A percentile compares a stretch with the other conserved stretches of the same genome.
These are phyloP conservation scores for Thermomucor indicae-seudaticae DNA, from an alignment of 371 early-diverging fungal species.

Conservation along the genomic window DNA sequence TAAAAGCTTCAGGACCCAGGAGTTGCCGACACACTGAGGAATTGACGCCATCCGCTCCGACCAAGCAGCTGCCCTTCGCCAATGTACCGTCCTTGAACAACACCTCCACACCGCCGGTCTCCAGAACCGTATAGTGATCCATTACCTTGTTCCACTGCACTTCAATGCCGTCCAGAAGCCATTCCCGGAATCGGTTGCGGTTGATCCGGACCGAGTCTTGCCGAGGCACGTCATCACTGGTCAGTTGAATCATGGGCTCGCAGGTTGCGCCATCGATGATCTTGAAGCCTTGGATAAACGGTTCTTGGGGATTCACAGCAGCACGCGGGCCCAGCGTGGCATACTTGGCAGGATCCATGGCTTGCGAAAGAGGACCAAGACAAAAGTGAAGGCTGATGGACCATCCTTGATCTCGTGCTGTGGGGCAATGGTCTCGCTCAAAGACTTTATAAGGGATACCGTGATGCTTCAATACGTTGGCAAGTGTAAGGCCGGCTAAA, in stretches of 20 bases:
- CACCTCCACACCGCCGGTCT: constrained; percentile 17
- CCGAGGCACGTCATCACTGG: not conserved
- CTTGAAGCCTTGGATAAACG: not conserved
- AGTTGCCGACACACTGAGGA: constrained; percentile 14
- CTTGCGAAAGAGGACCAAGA: not conserved
- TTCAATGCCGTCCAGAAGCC: constrained; percentile 10
- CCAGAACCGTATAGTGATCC: not conserved
- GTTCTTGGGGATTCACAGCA: constrained; percentile 7
- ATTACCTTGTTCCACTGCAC: constrained; percentile 13
- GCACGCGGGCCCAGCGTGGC: not conserved
- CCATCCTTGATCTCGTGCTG: constrained; percentile 18
- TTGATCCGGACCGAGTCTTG: constrained; percentile 8
- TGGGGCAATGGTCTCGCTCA: constrained; percentile 16
- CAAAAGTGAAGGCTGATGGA: constrained; percentile 15
- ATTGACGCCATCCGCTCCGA: constrained; percentile 17
- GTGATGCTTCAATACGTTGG: constrained; percentile 14
- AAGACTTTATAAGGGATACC: constrained; percentile 18
- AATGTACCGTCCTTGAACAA: constrained; percentile 19
- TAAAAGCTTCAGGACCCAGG: constrained; percentile 5
- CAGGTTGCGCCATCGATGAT: constrained; percentile 3
- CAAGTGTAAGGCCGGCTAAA: constrained; percentile 22
- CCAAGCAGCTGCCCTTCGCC: constrained; percentile 10
- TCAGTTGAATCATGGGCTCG: constrained; percentile 1
- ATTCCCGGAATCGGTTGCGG: constrained; percentile 13
- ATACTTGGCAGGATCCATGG: not conserved